phyloP scores from a whole-genome alignment of 225 moss, liverwort and hornwort genomes.

The Anthoceros angustus region DNA sequence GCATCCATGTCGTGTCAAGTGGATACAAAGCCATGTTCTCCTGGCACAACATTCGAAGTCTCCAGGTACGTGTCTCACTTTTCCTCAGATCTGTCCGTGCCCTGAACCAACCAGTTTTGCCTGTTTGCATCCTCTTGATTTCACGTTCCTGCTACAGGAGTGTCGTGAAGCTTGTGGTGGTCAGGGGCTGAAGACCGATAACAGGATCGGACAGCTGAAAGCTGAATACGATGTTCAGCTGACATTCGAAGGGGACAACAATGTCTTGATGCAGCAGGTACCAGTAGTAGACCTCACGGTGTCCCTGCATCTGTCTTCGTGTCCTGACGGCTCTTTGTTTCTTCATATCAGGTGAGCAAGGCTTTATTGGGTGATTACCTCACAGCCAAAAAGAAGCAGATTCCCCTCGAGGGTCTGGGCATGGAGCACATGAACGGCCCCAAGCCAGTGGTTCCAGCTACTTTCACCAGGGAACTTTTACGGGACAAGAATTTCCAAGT shows the following conservation, averaged over 20 bases:
- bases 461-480: conserved; percentile 22
- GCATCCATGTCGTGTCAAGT: conserved; percentile 74
- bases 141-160: conserved; percentile 30
- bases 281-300: not conserved
- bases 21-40: conserved; percentile 62
- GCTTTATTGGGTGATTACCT: conserved; percentile 45
- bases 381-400: conserved; percentile 23
- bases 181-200: conserved; percentile 74
- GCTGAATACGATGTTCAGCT: conserved; percentile 73
- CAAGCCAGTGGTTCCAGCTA: conserved; percentile 23
- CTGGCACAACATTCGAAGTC: conserved; percentile 62
- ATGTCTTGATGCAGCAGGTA: conserved; percentile 93
- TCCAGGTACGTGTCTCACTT: conserved; percentile 36
- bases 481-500: conserved; percentile 62
- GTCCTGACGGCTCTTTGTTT: not conserved
- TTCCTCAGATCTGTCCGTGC: not conserved
- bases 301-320: not conserved
- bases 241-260: conserved; percentile 93
- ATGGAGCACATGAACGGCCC: conserved; percentile 61
- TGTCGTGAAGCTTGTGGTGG: conserved; percentile 95
- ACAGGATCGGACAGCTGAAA: conserved; percentile 66
- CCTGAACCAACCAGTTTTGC: not conserved
- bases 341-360: conserved; percentile 66
- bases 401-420: conserved; percentile 45
- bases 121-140: not conserved